These are phyloP conservation scores for Bonia amplexicaulis DNA, from an alignment of 176 grass and related monocot genomes.

Conservation along the genomic window DNA sequence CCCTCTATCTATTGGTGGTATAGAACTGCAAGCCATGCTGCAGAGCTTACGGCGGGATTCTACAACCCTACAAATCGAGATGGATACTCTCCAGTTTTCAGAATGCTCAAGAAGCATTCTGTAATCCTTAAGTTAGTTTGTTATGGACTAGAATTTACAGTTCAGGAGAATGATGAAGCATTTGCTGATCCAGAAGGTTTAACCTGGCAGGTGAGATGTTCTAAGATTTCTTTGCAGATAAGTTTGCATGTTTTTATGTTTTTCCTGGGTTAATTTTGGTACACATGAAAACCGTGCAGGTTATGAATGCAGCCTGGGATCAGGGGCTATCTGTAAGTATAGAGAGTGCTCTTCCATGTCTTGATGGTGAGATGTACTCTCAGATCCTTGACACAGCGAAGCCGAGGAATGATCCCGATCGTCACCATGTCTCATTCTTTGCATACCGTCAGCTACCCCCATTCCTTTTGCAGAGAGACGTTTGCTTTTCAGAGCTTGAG, in stretches of 20 bases:
- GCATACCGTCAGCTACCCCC: conserved; percentile 50
- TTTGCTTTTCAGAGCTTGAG: conserved; percentile 42
- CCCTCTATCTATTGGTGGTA: conserved; percentile 88
- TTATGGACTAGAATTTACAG: conserved; percentile 37
- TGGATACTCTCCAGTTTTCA: conserved; percentile 73
- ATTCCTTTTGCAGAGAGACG: conserved; percentile 45
- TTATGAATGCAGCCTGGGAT: conserved; percentile 74
- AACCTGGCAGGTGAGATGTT: conserved; percentile 71
- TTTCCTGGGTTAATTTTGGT: background rate
- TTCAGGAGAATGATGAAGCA: conserved; percentile 48
- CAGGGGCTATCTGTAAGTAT: conserved; percentile 56
- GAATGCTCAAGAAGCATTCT: conserved; percentile 75
- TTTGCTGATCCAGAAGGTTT: conserved; percentile 63
- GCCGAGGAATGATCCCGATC: conserved; percentile 75
- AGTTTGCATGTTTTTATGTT: background rate
- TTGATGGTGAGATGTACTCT: conserved; percentile 44
- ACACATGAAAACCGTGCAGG: conserved; percentile 34
- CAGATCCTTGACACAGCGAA: conserved; percentile 64
- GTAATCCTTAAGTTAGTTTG: conserved; percentile 65
- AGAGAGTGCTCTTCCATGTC: conserved; percentile 61
- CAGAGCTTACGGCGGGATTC: conserved; percentile 89
- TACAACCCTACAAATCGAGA: conserved; percentile 85
- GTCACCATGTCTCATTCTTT: conserved; percentile 59
- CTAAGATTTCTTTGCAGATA: background rate
- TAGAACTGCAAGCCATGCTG: conserved; percentile 74